Percentiles rank a stretch among this genome's conserved stretches.
These are phyloP conservation scores for Trypanosoma vivax DNA, from an alignment of 208 protist genomes.

Conservation along the genomic window DNA sequence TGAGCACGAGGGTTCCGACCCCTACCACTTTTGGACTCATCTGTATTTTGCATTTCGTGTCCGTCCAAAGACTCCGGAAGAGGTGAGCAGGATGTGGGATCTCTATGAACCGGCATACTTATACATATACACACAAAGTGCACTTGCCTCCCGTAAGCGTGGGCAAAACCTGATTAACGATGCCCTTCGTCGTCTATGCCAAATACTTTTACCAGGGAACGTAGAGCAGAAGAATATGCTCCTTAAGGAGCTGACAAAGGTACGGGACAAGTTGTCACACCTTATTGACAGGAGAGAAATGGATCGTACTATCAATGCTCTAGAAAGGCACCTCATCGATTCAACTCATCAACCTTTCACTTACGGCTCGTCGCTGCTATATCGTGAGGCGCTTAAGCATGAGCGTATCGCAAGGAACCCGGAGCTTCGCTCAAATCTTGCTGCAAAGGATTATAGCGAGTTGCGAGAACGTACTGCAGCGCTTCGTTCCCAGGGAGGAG, in stretches of 20 bases:
- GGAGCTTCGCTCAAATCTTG: constrained; percentile 54
- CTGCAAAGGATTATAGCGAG: constrained; percentile 61
- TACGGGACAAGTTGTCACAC: constrained; percentile 78
- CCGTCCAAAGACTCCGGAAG: constrained; percentile 51
- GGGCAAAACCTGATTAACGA: constrained; percentile 79
- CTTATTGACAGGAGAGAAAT: constrained; percentile 69
- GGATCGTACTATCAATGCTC: constrained; percentile 68
- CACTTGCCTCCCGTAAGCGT: constrained; percentile 54
- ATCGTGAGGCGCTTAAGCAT: constrained; percentile 51
- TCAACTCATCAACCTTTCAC: constrained; percentile 55
- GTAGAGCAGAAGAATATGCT: constrained; percentile 47
- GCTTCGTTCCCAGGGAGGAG: constrained; percentile 33
- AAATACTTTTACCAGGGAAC: constrained; percentile 71
- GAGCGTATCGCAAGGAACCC: constrained; percentile 59
- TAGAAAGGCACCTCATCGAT: constrained; percentile 54
- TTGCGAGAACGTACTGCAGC: constrained; percentile 45
- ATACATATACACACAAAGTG: constrained; percentile 83
- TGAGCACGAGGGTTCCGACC: constrained; percentile 69
- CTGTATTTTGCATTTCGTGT: constrained; percentile 85
- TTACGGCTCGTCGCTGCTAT: constrained; percentile 68
- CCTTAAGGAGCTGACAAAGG: constrained; percentile 62
- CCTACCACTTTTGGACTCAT: constrained; percentile 83
- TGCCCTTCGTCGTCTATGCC: constrained; percentile 68
- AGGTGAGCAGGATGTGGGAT: constrained; percentile 74
- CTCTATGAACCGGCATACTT: constrained; percentile 78